Evolutionary conservation across 202 grass and related monocot genomes (phyloP), one percentile per base, ranked within the genome.

Genomic region (Thinopyrum obtusiflorum): DNA sequence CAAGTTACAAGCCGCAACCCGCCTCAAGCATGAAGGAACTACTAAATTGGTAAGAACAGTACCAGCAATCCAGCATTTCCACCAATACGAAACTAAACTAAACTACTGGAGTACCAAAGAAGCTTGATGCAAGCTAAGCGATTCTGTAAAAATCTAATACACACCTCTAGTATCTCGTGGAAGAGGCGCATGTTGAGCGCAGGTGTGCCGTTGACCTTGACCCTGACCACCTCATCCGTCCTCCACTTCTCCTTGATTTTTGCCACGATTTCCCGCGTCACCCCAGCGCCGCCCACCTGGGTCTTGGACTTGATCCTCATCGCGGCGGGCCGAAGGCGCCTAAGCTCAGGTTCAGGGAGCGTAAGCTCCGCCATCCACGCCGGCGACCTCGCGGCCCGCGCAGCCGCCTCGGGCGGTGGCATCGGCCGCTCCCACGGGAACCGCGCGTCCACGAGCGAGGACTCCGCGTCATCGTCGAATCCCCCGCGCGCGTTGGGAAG

Each of bases 171-270:
- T 72, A 95, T 98, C 73, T 95, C 96, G 29, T 98, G 96, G 76
- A 92, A 91, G 44, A 91, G 88, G 42, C 88, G 94, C 96, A 98
- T 95, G 70, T 98, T 98, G 82, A 98, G 96, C 60, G 93, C 96
- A 0, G 93, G 88, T 31, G 96, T 51, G 36, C 96, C 90, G 65
- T 80, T 88, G 18, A 92, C 92, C 82, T 98, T 98, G 69, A 98
- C 73, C 73, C 91, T 88, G 60, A 98, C 93, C 33, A 98, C 93
- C 85, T 98, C 96, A 10, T 92, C 89, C 5, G 86, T 94, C 61
- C 39, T 94, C 96, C 96, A 98, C 28, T 89, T 95, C 29, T 95
- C 93, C 77, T 81, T 94, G 72, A 98, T 95, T 77, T 87, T 83
- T 68, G 95, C 89, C 11, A 94, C 96, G 11, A 95, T 73, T 37